Evolutionary conservation across 2,329 filamentous ascomycete genomes (phyloP).

Genomic region (Diplodia sapinea): DNA sequence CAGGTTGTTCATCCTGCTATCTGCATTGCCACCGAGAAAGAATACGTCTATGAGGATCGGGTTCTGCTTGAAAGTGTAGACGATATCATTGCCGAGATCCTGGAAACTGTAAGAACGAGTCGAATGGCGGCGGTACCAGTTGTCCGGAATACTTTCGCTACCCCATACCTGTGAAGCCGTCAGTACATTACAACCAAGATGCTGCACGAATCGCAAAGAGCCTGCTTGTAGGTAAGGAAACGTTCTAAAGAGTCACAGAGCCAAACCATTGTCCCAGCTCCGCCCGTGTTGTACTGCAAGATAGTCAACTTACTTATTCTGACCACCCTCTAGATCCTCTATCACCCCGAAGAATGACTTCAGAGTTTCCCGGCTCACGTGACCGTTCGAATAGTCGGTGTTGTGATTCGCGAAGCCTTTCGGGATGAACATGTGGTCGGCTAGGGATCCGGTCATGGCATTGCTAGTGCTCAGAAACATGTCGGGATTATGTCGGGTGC

Average conservation of each 20-base stretch:
- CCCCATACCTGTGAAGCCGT: background rate
- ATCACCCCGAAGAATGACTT: background rate
- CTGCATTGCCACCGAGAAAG: conserved; percentile 3
- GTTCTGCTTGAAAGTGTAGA: background rate
- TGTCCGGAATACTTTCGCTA: background rate
- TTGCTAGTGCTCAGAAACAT: background rate
- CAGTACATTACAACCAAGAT: background rate
- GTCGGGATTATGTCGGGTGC: background rate
- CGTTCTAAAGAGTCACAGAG: background rate
- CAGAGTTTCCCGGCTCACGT: background rate
- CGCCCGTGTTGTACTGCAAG: background rate
- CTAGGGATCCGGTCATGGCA: background rate
- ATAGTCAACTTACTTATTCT: background rate
- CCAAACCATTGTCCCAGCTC: background rate
- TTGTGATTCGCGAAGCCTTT: background rate
- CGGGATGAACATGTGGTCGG: too few species aligned
- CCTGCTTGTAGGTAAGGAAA: background rate
- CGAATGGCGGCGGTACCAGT: conserved; percentile 4
- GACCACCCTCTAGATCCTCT: background rate
- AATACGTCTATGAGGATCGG: background rate
- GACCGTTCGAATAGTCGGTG: background rate
- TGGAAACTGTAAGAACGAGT: background rate
- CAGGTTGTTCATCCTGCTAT: background rate
- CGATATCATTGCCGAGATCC: background rate
- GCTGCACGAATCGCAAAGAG: background rate